phyloP scores from a whole-genome alignment of 2,329 filamentous ascomycete genomes.

The Annulohypoxylon truncatum region DNA sequence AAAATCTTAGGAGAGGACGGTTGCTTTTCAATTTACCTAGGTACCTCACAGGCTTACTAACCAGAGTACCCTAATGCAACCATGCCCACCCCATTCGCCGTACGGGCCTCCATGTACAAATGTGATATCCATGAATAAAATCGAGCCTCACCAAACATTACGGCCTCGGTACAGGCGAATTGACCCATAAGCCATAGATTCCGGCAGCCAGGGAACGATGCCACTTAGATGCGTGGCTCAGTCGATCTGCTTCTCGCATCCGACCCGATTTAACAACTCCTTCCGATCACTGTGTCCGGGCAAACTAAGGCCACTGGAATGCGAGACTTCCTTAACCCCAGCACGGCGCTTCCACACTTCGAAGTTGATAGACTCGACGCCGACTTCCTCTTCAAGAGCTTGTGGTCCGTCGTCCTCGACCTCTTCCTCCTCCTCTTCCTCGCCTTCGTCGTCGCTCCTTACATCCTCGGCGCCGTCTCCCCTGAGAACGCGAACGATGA shows the following conservation, averaged over 20 bases:
- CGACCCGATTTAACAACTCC: slow-evolving; percentile 81
- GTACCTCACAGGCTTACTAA: not conserved
- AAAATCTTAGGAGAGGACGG: not conserved
- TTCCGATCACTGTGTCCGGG: slow-evolving; percentile 78
- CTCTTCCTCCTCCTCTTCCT: slow-evolving; percentile 65
- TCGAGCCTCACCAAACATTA: not conserved
- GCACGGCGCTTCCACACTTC: slow-evolving; percentile 68
- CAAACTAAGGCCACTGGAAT: slow-evolving; percentile 70
- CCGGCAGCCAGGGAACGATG: not conserved
- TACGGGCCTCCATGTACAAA: not conserved
- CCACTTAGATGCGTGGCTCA: slow-evolving; percentile 39
- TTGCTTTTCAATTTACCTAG: not conserved
- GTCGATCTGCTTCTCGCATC: slow-evolving; percentile 79
- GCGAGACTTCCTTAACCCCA: slow-evolving; percentile 61
- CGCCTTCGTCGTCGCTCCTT: slow-evolving; percentile 85
- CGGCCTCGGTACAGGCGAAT: not conserved
- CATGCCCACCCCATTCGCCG: not conserved
- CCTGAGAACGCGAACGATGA: slow-evolving; percentile 80
- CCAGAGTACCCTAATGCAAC: not conserved
- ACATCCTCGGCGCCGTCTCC: slow-evolving; percentile 84
- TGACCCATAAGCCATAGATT: not conserved
- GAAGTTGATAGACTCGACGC: slow-evolving; percentile 76
- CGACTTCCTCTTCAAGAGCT: slow-evolving; percentile 77
- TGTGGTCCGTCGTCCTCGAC: slow-evolving; percentile 58
- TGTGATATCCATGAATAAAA: not conserved